A percentile compares a stretch with the other conserved stretches of the same genome.
These are phyloP conservation scores for Ascochyta koolunga DNA, from an alignment of 2,329 filamentous ascomycete genomes.

Conservation along the genomic window DNA sequence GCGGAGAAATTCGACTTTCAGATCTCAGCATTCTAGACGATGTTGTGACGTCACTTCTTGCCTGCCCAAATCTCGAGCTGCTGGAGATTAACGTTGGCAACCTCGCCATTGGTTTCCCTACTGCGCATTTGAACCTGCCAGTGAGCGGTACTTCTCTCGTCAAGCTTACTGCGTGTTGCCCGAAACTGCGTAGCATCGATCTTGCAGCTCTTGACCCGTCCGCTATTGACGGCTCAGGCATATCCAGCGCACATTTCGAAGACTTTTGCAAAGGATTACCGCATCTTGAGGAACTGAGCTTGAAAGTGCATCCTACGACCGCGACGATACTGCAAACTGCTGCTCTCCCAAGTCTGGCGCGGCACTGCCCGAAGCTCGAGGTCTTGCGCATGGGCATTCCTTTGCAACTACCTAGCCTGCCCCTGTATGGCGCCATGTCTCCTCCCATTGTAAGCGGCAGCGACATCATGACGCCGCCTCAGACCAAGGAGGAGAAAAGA, in stretches of 20 bases:
- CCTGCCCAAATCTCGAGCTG: slow-evolving; percentile 26
- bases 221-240: slow-evolving; percentile 36
- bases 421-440: slow-evolving; percentile 9
- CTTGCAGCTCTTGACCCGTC: slow-evolving; percentile 35
- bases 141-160: slow-evolving; percentile 31
- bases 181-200: slow-evolving; percentile 32
- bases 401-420: slow-evolving; percentile 29
- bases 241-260: slow-evolving; percentile 36
- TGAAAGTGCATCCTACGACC: slow-evolving; percentile 39
- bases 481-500: slow-evolving; percentile 2
- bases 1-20: slow-evolving; percentile 14
- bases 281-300: slow-evolving; percentile 26
- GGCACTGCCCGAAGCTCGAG: slow-evolving; percentile 33
- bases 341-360: slow-evolving; percentile 36
- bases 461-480: slow-evolving; percentile 17
- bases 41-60: slow-evolving; percentile 24
- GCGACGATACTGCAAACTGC: slow-evolving; percentile 28
- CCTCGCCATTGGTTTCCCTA: slow-evolving; percentile 35
- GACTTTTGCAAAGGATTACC: slow-evolving; percentile 34
- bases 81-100: slow-evolving; percentile 36
- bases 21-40: slow-evolving; percentile 33
- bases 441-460: slow-evolving; percentile 5
- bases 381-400: slow-evolving; percentile 36
- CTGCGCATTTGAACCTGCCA: slow-evolving; percentile 22
- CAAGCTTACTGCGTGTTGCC: slow-evolving; percentile 29